A percentile compares a stretch with the other conserved stretches of the same genome.
Evolutionary conservation across 2,329 filamentous ascomycete species (phyloP).

Genomic region (Pestalotiopsis fici): DNA sequence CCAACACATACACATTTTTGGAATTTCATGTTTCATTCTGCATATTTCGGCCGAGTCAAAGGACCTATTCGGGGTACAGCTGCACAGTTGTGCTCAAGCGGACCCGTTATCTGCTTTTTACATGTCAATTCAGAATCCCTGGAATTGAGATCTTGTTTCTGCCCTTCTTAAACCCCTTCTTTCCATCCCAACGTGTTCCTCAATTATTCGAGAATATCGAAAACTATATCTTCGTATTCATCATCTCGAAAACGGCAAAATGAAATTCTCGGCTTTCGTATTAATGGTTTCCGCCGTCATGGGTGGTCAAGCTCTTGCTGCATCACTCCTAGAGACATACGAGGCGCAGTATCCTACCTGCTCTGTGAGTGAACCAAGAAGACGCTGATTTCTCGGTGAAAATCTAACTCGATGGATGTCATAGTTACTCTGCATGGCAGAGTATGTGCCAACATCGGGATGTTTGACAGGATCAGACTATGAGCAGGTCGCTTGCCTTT

Average conservation of each 20-base stretch:
- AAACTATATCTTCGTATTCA: background rate
- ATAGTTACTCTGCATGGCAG: background rate
- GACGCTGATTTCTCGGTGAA: background rate
- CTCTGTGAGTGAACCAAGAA: conserved; percentile 4
- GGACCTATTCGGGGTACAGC: background rate
- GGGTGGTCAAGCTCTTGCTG: background rate
- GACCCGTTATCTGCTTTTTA: background rate
- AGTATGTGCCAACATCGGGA: conserved; percentile 2
- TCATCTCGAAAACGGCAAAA: background rate
- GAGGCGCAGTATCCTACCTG: conserved; percentile 3
- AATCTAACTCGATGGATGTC: background rate
- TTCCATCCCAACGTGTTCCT: background rate
- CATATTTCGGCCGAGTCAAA: background rate
- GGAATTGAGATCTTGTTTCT: background rate
- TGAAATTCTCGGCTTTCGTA: background rate
- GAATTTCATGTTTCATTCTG: background rate
- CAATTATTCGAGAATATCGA: background rate
- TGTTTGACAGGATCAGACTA: background rate
- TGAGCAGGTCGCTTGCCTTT: conserved; percentile 3
- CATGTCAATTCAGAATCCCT: background rate
- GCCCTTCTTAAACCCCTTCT: background rate
- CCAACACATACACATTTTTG: background rate
- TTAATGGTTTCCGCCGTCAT: background rate
- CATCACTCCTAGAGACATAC: background rate
- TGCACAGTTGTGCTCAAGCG: background rate